These are phyloP conservation scores for Bruguiera gymnorhiza DNA, from an alignment of 345 rosid species.

Conservation along the genomic window DNA sequence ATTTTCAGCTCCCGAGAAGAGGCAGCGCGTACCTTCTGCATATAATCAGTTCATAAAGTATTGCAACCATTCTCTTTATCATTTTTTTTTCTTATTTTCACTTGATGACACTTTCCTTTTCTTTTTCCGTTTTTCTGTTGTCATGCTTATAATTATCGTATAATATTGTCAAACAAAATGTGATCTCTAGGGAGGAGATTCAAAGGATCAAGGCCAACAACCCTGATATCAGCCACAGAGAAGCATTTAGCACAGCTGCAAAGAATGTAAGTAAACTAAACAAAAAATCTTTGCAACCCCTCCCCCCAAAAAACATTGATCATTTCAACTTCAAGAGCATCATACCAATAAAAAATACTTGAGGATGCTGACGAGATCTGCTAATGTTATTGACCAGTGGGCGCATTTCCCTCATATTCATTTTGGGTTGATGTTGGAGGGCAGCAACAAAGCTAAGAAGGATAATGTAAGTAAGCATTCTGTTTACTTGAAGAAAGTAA, in stretches of 20 bases:
- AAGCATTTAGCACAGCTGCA: conserved; percentile 98
- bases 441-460: conserved; percentile 60
- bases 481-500: too few relatives aligned
- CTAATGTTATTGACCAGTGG: conserved; percentile 52
- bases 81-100: neutral
- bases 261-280: conserved; percentile 61
- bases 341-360: neutral
- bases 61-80: conserved; percentile 2
- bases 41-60: conserved; percentile 98
- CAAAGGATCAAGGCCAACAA: conserved; percentile 96
- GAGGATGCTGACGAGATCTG: conserved; percentile 1
- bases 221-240: conserved; percentile 94
- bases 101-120: neutral
- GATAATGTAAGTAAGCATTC: conserved; percentile 14
- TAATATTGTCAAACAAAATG: neutral
- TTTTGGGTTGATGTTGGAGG: conserved; percentile 78
- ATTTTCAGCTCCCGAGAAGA: conserved; percentile 89
- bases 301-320: neutral
- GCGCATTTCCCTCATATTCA: conserved; percentile 96
- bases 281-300: neutral
- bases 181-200: conserved; percentile 73
- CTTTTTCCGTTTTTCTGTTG: neutral
- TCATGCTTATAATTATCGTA: neutral
- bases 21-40: conserved; percentile 98
- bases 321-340: conserved; percentile 1